Percentiles rank a stretch among this genome's conserved stretches.
Evolutionary conservation across 768 basidiomycete species (phyloP).

Genomic region (Tephrocybe sp.): DNA sequence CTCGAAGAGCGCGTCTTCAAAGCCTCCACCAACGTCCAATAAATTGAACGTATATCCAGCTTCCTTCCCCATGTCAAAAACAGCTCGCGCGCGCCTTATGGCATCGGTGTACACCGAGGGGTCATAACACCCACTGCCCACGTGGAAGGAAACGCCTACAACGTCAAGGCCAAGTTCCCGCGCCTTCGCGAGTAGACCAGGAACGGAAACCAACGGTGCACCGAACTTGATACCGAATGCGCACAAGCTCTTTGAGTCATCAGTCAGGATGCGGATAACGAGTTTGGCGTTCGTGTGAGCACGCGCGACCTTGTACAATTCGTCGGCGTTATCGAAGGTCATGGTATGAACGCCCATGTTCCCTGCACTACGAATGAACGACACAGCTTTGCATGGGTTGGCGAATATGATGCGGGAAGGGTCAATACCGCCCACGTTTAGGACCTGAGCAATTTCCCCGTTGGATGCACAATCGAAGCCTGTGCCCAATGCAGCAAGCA

Average conservation of each 20-base stretch:
- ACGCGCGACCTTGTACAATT: conserved; percentile 88
- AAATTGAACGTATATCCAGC: conserved; percentile 80
- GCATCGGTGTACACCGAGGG: conserved; percentile 88
- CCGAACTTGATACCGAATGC: conserved; percentile 95
- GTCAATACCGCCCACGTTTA: conserved; percentile 69
- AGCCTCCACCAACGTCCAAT: conserved; percentile 95
- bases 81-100: conserved; percentile 72
- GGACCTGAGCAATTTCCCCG: conserved; percentile 82
- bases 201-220: conserved; percentile 80
- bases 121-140: conserved; percentile 96
- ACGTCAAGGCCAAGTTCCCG: conserved; percentile 79
- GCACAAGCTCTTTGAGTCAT: conserved; percentile 93
- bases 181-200: conserved; percentile 75
- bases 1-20: conserved; percentile 87
- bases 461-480: conserved; percentile 98
- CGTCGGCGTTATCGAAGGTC: conserved; percentile 99
- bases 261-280: conserved; percentile 93
- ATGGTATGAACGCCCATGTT: conserved; percentile 81
- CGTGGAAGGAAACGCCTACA: conserved; percentile 95
- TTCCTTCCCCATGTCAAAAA: conserved; percentile 83
- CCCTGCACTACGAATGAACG: conserved; percentile 86
- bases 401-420: conserved; percentile 92
- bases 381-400: conserved; percentile 96
- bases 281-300: conserved; percentile 80
- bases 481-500: conserved; percentile 85